phyloP scores from a whole-genome alignment of 2,329 filamentous ascomycete genomes.

The Mariannaea elegans region DNA sequence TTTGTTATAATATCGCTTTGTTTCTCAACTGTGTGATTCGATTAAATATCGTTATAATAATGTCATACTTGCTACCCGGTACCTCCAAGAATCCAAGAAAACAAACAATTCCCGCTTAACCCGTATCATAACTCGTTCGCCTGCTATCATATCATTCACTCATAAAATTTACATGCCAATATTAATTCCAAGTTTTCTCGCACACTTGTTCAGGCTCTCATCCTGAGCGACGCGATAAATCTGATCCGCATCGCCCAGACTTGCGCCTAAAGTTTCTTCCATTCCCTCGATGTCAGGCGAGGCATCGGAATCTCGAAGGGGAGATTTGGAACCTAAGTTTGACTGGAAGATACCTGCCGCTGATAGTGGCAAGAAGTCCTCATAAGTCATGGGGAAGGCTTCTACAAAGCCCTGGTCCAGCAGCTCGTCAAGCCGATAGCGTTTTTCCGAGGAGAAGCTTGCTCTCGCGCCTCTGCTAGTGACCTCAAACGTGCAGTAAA shows the following conservation, averaged over 20 bases:
- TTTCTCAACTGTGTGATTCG: no score
- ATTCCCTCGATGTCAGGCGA: conserved; percentile 20
- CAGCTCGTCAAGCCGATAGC: conserved; percentile 40
- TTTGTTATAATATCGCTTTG: no score
- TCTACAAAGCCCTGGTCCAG: conserved; percentile 46
- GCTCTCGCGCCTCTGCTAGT: conserved; percentile 27
- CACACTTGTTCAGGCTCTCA: conserved; percentile 38
- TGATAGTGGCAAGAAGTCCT: conserved; percentile 62
- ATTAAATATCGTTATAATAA: no score
- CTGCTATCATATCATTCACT: not conserved
- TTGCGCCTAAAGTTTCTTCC: conserved; percentile 16
- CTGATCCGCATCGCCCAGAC: conserved; percentile 24
- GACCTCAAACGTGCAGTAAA: conserved; percentile 47
- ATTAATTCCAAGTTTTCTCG: conserved; percentile 10
- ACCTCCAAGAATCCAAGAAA: no score
- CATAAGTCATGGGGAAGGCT: conserved; percentile 57
- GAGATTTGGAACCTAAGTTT: conserved; percentile 41
- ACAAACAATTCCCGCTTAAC: no score
- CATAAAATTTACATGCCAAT: conserved; percentile 8
- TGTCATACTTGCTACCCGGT: no score
- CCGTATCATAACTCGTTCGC: no score
- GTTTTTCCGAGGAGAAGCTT: not conserved
- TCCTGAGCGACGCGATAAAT: conserved; percentile 23
- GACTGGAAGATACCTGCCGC: conserved; percentile 61
- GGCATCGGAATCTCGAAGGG: not conserved